These are phyloP conservation scores for Zymoseptoria passerinii DNA, from an alignment of 2,329 filamentous ascomycete species.

Conservation along the genomic window DNA sequence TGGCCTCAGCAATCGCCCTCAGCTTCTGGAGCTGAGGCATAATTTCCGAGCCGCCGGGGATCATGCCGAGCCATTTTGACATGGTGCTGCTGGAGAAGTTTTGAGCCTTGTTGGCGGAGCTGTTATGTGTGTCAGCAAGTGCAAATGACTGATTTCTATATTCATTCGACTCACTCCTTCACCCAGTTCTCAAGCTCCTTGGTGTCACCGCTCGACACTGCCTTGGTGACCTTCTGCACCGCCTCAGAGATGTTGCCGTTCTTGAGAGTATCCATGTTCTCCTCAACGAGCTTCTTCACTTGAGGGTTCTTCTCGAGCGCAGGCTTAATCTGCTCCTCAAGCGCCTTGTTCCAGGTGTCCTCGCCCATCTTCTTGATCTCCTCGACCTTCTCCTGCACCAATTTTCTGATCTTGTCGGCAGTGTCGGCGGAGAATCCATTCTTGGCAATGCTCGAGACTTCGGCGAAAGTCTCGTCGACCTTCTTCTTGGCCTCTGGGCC, in stretches of 20 bases:
- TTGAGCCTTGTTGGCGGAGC: conserved; percentile 51
- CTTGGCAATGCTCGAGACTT: conserved; percentile 56
- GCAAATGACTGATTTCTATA: background rate
- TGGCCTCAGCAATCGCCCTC: conserved; percentile 56
- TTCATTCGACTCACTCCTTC: conserved; percentile 33
- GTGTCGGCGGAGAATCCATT: conserved; percentile 53
- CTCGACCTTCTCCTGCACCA: conserved; percentile 63
- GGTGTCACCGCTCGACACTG: conserved; percentile 53
- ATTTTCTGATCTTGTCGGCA: conserved; percentile 45
- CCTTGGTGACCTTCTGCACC: conserved; percentile 54
- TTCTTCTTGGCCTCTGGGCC: conserved; percentile 71
- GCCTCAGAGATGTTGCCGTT: conserved; percentile 57
- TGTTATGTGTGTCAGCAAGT: conserved; percentile 4
- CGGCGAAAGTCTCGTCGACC: conserved; percentile 61
- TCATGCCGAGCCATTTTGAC: conserved; percentile 58
- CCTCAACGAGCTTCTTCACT: conserved; percentile 62
- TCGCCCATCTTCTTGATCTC: conserved; percentile 60
- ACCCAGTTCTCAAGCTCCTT: conserved; percentile 54
- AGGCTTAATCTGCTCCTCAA: conserved; percentile 61
- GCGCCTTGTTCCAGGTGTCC: conserved; percentile 60
- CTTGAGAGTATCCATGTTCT: conserved; percentile 61
- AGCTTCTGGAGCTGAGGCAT: conserved; percentile 58
- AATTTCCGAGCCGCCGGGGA: conserved; percentile 57
- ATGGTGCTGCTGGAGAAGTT: conserved; percentile 31
- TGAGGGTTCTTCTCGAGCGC: conserved; percentile 69